Base-by-base conservation (phyloP, 345 rosid genomes). In the Camelina laxa region DNA sequence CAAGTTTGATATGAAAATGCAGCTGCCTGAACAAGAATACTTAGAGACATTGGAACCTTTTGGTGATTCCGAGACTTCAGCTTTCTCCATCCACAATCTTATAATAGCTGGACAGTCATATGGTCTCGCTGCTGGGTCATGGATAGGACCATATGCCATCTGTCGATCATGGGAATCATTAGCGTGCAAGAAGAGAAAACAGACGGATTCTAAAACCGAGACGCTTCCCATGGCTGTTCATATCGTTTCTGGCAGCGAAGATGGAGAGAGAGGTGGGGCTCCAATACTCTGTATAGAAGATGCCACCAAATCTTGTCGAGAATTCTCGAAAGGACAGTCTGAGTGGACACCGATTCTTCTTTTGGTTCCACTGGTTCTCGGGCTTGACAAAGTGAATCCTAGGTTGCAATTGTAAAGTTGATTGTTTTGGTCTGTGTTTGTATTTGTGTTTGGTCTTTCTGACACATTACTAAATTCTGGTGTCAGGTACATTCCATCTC, bases 201-300 rank as follows among this genome's bases (percentile, higher is more conserved):
- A 82, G 69, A 72, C 67, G 67, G 79, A 71, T 73, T 69, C 67
- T 64, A 76, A 69, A 35, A 60, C 60, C 49, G 80, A 67, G 12
- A 47, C 75, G 33, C 87, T 92, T 84, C 92, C 97, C 4, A 89
- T 95, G 92, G 97, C 99, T 74, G 74, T 92, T 72, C 89, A 88
- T 65, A 76, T 95, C 44, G 92, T 95, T 76, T 95, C 99, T 53
- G 97, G 97, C 44, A 91, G 86, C 81, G 97, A 88, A 78, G 91
- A 95, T 81, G 97, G 99, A 60, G 93, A 89, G 64, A 84, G 93
- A 67, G 99, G 99, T 60, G 99, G 99, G 30, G 99, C 97, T 60
- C 99, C 99, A 17, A 88, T 95, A 69, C 77, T 92, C 48, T 92
- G 86, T 74, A 72, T 89, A 77, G 97, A 91, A 78, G 97, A 95